These are phyloP conservation scores for Candida ipomoeae DNA, from an alignment of 805 yeast genomes.

Conservation along the genomic window DNA sequence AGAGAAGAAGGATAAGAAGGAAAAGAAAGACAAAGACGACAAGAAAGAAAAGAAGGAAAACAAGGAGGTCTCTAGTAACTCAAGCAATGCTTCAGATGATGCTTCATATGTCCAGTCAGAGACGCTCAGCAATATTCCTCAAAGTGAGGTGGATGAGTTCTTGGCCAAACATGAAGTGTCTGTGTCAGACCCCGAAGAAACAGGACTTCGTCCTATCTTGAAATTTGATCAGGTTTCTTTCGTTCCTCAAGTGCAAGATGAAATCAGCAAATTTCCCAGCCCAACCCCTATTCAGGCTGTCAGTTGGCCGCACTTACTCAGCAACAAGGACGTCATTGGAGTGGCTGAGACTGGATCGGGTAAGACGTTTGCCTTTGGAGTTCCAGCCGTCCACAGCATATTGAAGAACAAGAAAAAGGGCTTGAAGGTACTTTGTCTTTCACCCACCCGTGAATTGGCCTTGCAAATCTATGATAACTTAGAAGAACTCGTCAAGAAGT, in stretches of 20 bases:
- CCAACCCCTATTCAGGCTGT: constrained; percentile 96
- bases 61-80: constrained; percentile 16
- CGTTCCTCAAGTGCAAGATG: constrained; percentile 52
- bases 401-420: constrained; percentile 44
- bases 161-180: constrained; percentile 69
- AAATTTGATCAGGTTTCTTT: constrained; percentile 57
- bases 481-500: constrained; percentile 56
- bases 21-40: constrained; percentile 21
- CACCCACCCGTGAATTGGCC: constrained; percentile 98
- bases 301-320: constrained; percentile 86
- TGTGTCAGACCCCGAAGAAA: constrained; percentile 61
- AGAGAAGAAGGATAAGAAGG: constrained; percentile 22
- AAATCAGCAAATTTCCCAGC: constrained; percentile 67
- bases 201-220: constrained; percentile 63
- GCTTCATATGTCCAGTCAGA: constrained; percentile 36
- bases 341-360: constrained; percentile 99
- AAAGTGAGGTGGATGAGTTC: constrained; percentile 58
- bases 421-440: constrained; percentile 74
- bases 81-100: constrained; percentile 4
- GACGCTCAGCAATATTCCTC: constrained; percentile 40
- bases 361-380: constrained; percentile 95
- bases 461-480: constrained; percentile 88
- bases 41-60: constrained; percentile 39
- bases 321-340: constrained; percentile 84
- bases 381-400: constrained; percentile 85